Base-by-base conservation (phyloP, 768 basidiomycete species). In the Botryobasidium botryosum region DNA sequence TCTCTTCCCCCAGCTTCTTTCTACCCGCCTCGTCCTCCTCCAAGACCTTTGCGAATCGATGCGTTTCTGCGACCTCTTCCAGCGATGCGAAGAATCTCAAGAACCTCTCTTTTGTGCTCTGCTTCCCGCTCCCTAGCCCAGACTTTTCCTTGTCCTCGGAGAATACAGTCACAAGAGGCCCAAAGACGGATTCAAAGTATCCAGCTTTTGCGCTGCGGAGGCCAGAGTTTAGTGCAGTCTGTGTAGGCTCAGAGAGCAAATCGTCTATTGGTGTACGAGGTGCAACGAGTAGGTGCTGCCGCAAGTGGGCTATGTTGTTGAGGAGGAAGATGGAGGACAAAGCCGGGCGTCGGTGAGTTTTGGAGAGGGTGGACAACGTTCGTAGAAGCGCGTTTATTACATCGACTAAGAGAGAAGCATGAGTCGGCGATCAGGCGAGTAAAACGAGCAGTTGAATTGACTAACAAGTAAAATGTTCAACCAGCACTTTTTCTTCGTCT, bases 161-260 rank as follows among this genome's bases (percentile, higher is more conserved):
- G 44, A 74, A 60, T 17, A 69, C 53, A 46, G 81, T 78, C 64
- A 87, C 74, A 40, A 87, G 62, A 8, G 80, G 77, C 5, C 77
- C 74, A 58, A 80, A 85, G 60, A 84, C 87, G 20, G 78, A 66
- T 50, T 86, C 84, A 48, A 84, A 84, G 59, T 88, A 88, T 3
- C 68, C 77, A 6, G 83, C 80, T 59, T 85, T 85, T 35, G 84
- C 78, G 1, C 75, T 84, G 29, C 83, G 74, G 62, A 76, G 82
- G 48, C 72, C 74, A 4, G 76, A 77, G 49, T 72, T 70, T 24
- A 88, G 66, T 17, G 66, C 51, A 18, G 83, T 79, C 36, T 70
- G 62, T 0, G 79, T 69, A 1, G 75, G 69, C 24, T 69, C 69
- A 10, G 80, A 73, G 29, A 87, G 60, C 10, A 83, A 58, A 6